Evolutionary conservation across 2,329 filamentous ascomycete genomes (phyloP).

Genomic region (Cercospora sesami): DNA sequence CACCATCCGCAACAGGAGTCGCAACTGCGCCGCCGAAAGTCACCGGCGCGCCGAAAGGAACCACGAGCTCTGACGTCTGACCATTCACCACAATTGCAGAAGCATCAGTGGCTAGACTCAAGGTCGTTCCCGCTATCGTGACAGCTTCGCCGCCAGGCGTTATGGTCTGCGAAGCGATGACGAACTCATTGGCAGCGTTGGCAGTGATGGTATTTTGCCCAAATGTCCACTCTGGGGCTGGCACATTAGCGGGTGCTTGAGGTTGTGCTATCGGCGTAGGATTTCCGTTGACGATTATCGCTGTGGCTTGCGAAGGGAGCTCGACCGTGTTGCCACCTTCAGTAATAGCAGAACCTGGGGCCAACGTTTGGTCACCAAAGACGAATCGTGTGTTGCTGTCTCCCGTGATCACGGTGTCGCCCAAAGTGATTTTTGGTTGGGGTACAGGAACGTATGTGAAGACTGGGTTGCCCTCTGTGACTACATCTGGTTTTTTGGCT

Average conservation of each 20-base stretch:
- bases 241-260: neutral
- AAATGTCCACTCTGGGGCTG: constrained; percentile 14
- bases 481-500: neutral
- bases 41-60: neutral
- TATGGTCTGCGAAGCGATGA: constrained; percentile 20
- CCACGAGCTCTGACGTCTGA: constrained; percentile 7
- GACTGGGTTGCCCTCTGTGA: neutral
- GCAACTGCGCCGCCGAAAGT: constrained; percentile 10
- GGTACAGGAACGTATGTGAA: neutral
- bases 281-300: constrained; percentile 13
- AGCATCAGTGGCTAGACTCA: neutral
- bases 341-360: constrained; percentile 10
- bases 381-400: constrained; percentile 13
- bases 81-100: constrained; percentile 9
- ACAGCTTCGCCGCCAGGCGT: constrained; percentile 8
- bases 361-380: neutral
- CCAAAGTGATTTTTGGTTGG: constrained; percentile 12
- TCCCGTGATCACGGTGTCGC: constrained; percentile 19
- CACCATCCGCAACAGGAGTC: constrained; percentile 10
- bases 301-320: constrained; percentile 34
- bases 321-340: constrained; percentile 18
- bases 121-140: constrained; percentile 3
- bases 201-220: constrained; percentile 21
- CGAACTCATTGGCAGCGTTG: constrained; percentile 13
- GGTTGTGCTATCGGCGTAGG: constrained; percentile 9